Evolutionary conservation across 2,329 filamentous ascomycete genomes (phyloP), one percentile per base, ranked within the genome.

Genomic region (Aspergillus thermomutatus): DNA sequence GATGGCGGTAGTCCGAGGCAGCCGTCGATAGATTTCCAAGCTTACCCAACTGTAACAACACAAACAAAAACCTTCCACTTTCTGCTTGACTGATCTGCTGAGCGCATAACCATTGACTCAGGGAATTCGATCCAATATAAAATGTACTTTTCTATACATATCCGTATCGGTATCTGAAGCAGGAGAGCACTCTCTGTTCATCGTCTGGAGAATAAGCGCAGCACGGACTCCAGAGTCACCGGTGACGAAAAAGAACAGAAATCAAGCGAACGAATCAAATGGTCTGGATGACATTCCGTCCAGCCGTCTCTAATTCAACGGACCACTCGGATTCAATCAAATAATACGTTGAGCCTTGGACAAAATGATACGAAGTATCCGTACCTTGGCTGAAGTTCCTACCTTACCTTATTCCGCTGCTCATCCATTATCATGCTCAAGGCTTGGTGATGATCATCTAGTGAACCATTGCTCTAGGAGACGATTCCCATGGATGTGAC

Each of bases 21-120:
- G 40, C 55, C 55, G 46, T 56, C 49, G 58, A 52, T 48, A 52
- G 47, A 49, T 54, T 58, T 56, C 58, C 60, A 53, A 62, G 43
- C 14, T 37, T 17, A 37, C 31, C 31, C 31, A 17, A 17, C 31
- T 37, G 31, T 37, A 17, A 37, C 31, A 17, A 37, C 14, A 5
- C 31, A 37, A 8, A 2, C 5, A 31, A 37, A 17, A 37, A 14
- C 31, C 31, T 3, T 7, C 31, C 6, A 14, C 31, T 14, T 37
- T 37, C 14, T 17, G 17, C 14, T 7, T n/a, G 31, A 37, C 31
- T 3, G 31, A 37, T 17, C 7, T 37, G 5, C 14, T 37, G 14
- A 17, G 31, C 31, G 14, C 31, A 37, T 17, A 14, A 37, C 6
- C 31, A 17, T 14, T 7, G 31, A 37, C 4, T 37, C 14, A n/a